A percentile compares a stretch with the other conserved stretches of the same genome.
Evolutionary conservation across 768 basidiomycete species (phyloP).

Genomic region (Sporobolomyces phaffii): DNA sequence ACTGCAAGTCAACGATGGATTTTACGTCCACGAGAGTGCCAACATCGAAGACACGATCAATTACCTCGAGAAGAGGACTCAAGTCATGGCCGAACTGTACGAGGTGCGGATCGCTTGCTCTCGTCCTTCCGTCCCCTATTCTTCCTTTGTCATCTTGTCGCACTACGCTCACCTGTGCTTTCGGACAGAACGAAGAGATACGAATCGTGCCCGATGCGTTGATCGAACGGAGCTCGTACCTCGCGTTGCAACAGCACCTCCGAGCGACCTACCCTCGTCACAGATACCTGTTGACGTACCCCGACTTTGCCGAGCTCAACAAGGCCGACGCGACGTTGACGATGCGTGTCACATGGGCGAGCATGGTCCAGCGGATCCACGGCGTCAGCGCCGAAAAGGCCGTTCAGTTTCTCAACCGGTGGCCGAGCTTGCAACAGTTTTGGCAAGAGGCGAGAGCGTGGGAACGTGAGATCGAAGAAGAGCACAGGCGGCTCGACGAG

Average conservation of each 20-base stretch:
- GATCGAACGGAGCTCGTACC: conserved; percentile 45
- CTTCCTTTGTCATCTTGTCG: no score
- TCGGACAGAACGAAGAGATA: conserved; percentile 36
- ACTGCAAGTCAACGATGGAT: conserved; percentile 48
- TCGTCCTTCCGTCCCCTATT: no score
- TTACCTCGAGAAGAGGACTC: conserved; percentile 46
- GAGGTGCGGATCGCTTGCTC: conserved; percentile 14
- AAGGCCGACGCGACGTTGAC: conserved; percentile 44
- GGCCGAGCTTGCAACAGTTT: conserved; percentile 43
- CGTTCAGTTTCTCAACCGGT: conserved; percentile 44
- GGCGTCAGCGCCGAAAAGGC: conserved; percentile 48
- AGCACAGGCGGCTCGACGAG: conserved; percentile 5
- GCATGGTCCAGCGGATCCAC: conserved; percentile 47
- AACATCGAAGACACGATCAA: conserved; percentile 46
- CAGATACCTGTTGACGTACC: conserved; percentile 44
- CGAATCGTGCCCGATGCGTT: conserved; percentile 45
- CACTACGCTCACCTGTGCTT: no score
- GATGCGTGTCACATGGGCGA: conserved; percentile 43
- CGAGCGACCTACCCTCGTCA: conserved; percentile 34
- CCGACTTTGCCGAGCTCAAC: conserved; percentile 46
- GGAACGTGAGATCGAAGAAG: conserved; percentile 15
- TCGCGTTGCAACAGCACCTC: conserved; percentile 44
- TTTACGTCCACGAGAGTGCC: conserved; percentile 48
- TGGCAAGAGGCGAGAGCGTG: conserved; percentile 5
- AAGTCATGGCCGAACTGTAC: conserved; percentile 44